Evolutionary conservation across 441 rosid species (phyloP).

Genomic region (Jatropha multifida): DNA sequence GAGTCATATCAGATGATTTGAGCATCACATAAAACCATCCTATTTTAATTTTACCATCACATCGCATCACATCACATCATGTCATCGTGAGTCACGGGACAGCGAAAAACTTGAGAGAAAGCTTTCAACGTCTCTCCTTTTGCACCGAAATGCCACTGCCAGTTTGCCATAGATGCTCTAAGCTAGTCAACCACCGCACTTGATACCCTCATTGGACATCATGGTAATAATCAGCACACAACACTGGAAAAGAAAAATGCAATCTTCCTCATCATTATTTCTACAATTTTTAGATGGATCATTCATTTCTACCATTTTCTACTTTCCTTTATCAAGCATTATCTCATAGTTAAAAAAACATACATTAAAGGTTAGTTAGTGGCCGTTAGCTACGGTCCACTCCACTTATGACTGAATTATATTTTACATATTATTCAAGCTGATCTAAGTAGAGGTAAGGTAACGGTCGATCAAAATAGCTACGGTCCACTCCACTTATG

Average conservation of each 20-base stretch:
- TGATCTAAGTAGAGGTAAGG: no score
- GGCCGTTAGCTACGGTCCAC: not conserved
- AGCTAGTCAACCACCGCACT: not conserved
- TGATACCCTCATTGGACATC: not conserved
- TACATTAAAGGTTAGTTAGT: not conserved
- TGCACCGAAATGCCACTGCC: constrained; percentile 12
- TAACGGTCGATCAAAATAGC: no score
- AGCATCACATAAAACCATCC: not conserved
- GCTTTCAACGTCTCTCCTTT: not conserved
- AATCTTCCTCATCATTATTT: not conserved
- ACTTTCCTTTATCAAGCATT: no score
- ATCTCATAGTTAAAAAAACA: no score
- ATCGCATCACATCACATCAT: not conserved
- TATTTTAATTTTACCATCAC: no score
- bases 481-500: no score
- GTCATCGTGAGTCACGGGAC: not conserved
- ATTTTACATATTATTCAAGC: no score
- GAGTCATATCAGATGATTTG: not conserved
- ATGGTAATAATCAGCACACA: not conserved
- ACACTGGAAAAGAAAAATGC: not conserved
- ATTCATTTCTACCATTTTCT: no score
- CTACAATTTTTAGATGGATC: not conserved
- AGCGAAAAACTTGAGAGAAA: no score
- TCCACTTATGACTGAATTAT: not conserved
- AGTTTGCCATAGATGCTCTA: not conserved